Evolutionary conservation across 768 basidiomycete species (phyloP).

Genomic region (Trichaptum fuscoviolaceum): DNA sequence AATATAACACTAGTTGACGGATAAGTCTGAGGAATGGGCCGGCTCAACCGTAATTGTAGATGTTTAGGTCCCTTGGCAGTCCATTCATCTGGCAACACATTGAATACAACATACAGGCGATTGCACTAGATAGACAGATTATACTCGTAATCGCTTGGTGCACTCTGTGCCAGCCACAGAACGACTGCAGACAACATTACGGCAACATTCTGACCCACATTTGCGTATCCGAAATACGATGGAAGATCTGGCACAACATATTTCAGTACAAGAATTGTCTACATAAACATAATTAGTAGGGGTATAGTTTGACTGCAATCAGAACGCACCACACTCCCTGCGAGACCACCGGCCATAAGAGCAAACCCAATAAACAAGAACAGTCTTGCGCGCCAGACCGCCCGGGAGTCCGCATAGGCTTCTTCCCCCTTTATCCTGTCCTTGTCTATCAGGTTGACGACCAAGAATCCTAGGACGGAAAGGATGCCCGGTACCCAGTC

Average conservation of each 20-base stretch:
- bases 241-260: constrained; percentile 77
- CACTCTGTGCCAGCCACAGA: constrained; percentile 88
- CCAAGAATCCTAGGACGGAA: constrained; percentile 85
- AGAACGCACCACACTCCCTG: constrained; percentile 87
- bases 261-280: constrained; percentile 89
- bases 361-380: constrained; percentile 95
- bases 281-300: constrained; percentile 5
- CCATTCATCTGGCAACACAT: not conserved
- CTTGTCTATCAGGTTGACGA: constrained; percentile 95
- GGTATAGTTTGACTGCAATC: not conserved
- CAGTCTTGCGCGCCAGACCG: constrained; percentile 88
- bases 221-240: constrained; percentile 89
- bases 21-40: not conserved
- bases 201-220: constrained; percentile 88
- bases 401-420: constrained; percentile 71
- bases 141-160: constrained; percentile 88
- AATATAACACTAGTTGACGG: not conserved
- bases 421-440: constrained; percentile 78
- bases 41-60: not conserved
- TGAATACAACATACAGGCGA: constrained; percentile 3
- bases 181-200: constrained; percentile 83
- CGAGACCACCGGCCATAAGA: constrained; percentile 94
- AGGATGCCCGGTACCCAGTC: constrained; percentile 98
- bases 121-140: constrained; percentile 61
- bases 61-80: not conserved